Base-by-base conservation (phyloP, 2,329 filamentous ascomycete species). In the Claviceps africana region DNA sequence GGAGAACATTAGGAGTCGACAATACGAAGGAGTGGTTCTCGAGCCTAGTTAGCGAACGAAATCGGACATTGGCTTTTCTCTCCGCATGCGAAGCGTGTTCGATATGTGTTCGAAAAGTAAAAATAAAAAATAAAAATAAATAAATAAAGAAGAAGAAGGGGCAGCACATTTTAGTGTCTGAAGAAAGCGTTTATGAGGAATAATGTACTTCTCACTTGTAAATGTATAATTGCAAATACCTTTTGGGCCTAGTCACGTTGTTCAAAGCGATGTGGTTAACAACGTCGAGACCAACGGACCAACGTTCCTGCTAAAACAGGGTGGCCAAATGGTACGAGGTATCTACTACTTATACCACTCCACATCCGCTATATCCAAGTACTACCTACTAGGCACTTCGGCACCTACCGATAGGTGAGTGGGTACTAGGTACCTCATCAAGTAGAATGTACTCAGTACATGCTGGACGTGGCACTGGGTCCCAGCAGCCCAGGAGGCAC, bases 21-120 rank as follows among this genome's bases (percentile, higher is more conserved):
- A 95, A 61, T 97, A 95, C 62, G 93, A 97, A 64, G 93, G 91
- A 1, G 82, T 98, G 42, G 82, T 96, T 54, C 79, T 88, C 52
- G 79, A 85, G 51, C 76, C 77, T 13, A 78, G 65, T 56, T 71
- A 52, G 62, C 50, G 37, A 30, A 17, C 43, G 10, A 28, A 10
- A 17, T 6, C 17, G 9, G 9, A 30, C 10, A 44, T 47, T 19
- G 46, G 15, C n/a, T 11, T n/a, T 21, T 42, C 15, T 31, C 31
- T 28, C 17, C 33, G 37, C 45, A 54, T 46, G 45, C 28, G 25
- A 43, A 50, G 49, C 25, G 31, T 48, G 42, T 52, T 47, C 13
- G 33, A 42, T 17, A 47, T 50, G 46, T 33, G 30, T 47, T 45
- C 8, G 4, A 42, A 22, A 21, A 10, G 11, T 21, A 42, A 42